A percentile compares a stretch with the other conserved stretches of the same genome.
Conservation (phyloP, 306 rosid genomes). For the Calophaca sinica region DNA sequence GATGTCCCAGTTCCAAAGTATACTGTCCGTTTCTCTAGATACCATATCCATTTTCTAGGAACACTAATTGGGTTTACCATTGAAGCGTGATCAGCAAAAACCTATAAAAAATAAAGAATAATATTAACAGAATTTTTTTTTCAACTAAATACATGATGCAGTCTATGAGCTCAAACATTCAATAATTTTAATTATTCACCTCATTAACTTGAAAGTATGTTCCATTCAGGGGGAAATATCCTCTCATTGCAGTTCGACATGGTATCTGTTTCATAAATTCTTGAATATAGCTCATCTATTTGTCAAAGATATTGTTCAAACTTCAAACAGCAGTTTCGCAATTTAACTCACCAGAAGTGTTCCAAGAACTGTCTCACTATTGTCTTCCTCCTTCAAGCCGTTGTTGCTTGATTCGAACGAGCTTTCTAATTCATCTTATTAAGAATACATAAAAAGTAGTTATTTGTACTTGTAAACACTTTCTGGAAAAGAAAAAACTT, state of each 20-base stretch:
- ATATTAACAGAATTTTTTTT: neutral
- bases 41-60: constrained; percentile 61
- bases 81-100: constrained; percentile 65
- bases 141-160: no score
- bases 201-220: constrained; percentile 87
- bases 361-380: constrained; percentile 54
- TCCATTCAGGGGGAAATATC: constrained; percentile 74
- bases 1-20: constrained; percentile 64
- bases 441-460: neutral
- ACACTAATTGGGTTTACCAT: constrained; percentile 62
- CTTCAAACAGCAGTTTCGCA: neutral
- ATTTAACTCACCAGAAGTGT: constrained; percentile 68
- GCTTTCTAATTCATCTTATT: constrained; percentile 40
- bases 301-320: constrained; percentile 3
- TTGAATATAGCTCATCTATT: neutral
- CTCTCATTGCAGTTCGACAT: constrained; percentile 67
- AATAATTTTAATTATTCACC: constrained; percentile 46
- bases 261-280: constrained; percentile 63
- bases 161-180: neutral
- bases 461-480: neutral
- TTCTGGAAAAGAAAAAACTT: neutral
- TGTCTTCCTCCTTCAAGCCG: constrained; percentile 41
- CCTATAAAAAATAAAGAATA: constrained; percentile 38
- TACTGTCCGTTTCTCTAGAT: constrained; percentile 24
- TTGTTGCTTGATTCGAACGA: constrained; percentile 34